phyloP scores from a whole-genome alignment of 2,329 filamentous ascomycete genomes.

The Hypocrella siamensis region DNA sequence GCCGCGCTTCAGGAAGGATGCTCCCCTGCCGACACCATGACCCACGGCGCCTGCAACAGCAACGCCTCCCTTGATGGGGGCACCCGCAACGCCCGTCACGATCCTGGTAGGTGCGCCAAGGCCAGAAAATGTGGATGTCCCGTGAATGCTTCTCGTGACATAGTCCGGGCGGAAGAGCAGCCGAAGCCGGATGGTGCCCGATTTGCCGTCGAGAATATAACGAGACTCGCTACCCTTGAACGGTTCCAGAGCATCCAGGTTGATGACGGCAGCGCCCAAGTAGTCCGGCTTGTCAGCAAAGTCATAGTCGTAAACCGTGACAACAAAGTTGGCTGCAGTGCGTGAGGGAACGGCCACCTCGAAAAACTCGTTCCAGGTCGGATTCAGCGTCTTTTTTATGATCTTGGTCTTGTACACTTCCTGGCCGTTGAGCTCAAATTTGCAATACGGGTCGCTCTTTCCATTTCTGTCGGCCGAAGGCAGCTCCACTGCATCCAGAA shows the following conservation, averaged over 20 bases:
- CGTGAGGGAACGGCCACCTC: slow-evolving; percentile 70
- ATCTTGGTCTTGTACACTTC: slow-evolving; percentile 91
- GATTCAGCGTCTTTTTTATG: slow-evolving; percentile 91
- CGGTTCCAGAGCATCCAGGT: slow-evolving; percentile 67
- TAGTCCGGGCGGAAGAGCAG: slow-evolving; percentile 90
- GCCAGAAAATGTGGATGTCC: slow-evolving; percentile 82
- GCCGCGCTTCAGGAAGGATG: slow-evolving; percentile 76
- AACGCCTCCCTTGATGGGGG: slow-evolving; percentile 83
- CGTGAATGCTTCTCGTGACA: slow-evolving; percentile 71
- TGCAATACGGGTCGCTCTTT: slow-evolving; percentile 93
- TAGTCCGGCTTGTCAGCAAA: slow-evolving; percentile 91
- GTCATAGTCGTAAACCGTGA: slow-evolving; percentile 88
- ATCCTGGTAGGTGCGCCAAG: slow-evolving; percentile 81
- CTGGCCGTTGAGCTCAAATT: slow-evolving; percentile 78
- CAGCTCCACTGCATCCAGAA: slow-evolving; percentile 75
- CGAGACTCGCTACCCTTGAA: slow-evolving; percentile 66
- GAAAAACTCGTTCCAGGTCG: slow-evolving; percentile 93
- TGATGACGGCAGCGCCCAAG: slow-evolving; percentile 62
- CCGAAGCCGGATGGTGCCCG: slow-evolving; percentile 65
- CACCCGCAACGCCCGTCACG: slow-evolving; percentile 64
- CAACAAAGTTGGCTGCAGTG: slow-evolving; percentile 67
- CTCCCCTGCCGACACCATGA: slow-evolving; percentile 74
- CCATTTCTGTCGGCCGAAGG: slow-evolving; percentile 91
- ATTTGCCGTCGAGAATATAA: slow-evolving; percentile 74
- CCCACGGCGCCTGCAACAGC: slow-evolving; percentile 58